Percentiles rank a stretch among this genome's conserved stretches.
phyloP scores from a whole-genome alignment of 345 rosid genomes.

The Aegle marmelos region DNA sequence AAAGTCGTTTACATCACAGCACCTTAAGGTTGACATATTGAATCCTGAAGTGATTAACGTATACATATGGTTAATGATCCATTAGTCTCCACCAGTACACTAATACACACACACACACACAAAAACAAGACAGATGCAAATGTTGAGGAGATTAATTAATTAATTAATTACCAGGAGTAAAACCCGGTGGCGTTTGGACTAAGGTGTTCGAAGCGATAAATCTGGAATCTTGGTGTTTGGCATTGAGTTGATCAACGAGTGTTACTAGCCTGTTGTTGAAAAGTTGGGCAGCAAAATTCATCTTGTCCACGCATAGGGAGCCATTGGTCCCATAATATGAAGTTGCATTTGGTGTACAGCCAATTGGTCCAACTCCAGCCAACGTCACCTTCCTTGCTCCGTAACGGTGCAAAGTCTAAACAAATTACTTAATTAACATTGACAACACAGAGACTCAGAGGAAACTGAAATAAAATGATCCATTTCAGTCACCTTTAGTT shows the following conservation, averaged over 20 bases:
- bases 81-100: no score
- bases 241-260: conserved; percentile 53
- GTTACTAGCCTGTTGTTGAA: conserved; percentile 52
- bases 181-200: not conserved
- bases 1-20: conserved; percentile 28
- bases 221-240: conserved; percentile 40
- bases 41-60: not conserved
- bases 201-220: conserved; percentile 31
- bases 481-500: conserved; percentile 21
- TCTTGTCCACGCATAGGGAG: conserved; percentile 34
- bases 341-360: conserved; percentile 66
- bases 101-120: not conserved
- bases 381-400: conserved; percentile 67
- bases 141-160: no score
- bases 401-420: conserved; percentile 44
- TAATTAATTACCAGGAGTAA: not conserved
- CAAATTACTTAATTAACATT: not conserved
- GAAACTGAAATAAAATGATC: not conserved
- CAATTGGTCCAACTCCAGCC: conserved; percentile 58
- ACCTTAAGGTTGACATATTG: not conserved
- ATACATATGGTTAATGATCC: no score
- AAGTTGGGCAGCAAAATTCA: conserved; percentile 44
- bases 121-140: not conserved
- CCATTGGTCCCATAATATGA: conserved; percentile 29
- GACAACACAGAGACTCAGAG: not conserved